These are phyloP conservation scores for Stylosanthes scabra DNA, from an alignment of 331 rosid species.

Conservation along the genomic window DNA sequence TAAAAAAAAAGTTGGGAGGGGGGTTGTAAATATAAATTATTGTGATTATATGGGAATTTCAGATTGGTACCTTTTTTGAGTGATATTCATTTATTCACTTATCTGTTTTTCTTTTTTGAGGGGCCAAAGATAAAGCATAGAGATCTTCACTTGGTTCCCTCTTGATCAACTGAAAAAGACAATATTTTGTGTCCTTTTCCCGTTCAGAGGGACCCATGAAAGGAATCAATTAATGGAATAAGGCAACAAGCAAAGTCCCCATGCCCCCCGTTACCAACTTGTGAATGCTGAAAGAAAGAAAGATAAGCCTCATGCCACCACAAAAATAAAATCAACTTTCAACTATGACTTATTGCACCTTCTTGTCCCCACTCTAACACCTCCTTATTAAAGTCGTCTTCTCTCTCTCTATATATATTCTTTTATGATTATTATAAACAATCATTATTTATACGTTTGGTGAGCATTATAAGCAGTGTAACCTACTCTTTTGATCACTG, in stretches of 20 bases:
- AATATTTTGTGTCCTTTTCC: conserved; percentile 49
- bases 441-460: conserved; percentile 25
- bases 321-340: conserved; percentile 38
- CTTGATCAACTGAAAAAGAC: conserved; percentile 55
- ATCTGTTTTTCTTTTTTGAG: conserved; percentile 45
- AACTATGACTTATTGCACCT: conserved; percentile 44
- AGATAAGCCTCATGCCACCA: conserved; percentile 46
- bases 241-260: conserved; percentile 40
- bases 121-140: conserved; percentile 50
- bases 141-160: conserved; percentile 51
- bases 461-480: conserved; percentile 32
- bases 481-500: too few relatives aligned
- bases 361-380: conserved; percentile 34
- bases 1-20: not conserved
- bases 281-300: conserved; percentile 38
- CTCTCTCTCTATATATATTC: conserved; percentile 4
- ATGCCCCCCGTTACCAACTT: conserved; percentile 28
- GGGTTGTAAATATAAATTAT: not conserved
- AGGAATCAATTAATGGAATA: conserved; percentile 44
- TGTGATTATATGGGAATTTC: conserved; percentile 19
- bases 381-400: conserved; percentile 24
- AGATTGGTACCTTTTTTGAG: conserved; percentile 35
- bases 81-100: conserved; percentile 44
- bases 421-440: not conserved
- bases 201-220: conserved; percentile 42